phyloP scores from a whole-genome alignment of 495 filamentous ascomycete genomes.

The Aspergillus cavernicola region DNA sequence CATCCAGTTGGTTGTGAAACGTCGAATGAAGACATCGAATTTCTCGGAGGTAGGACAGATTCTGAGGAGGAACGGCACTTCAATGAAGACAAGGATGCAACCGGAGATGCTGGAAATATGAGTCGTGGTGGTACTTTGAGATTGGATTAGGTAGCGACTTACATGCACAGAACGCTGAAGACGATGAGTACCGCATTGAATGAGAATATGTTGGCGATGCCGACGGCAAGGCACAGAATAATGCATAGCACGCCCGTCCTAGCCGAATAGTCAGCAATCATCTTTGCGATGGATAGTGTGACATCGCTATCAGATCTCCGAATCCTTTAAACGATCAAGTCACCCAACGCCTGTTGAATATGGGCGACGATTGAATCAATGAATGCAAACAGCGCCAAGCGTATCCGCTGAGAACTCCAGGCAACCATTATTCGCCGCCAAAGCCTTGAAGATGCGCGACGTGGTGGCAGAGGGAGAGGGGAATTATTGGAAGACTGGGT shows the following conservation, averaged over 20 bases:
- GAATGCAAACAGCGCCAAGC: constrained; percentile 20
- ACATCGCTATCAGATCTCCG: too few species aligned
- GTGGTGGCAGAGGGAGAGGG: constrained; percentile 1
- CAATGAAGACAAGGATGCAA: constrained; percentile 91
- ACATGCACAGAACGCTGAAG: constrained; percentile 85
- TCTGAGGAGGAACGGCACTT: constrained; percentile 91
- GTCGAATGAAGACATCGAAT: constrained; percentile 89
- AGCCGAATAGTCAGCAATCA: constrained; percentile 9
- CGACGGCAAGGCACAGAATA: constrained; percentile 90
- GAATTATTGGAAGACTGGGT: neutral
- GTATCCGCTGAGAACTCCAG: constrained; percentile 12
- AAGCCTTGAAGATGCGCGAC: neutral
- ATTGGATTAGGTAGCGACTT: constrained; percentile 36
- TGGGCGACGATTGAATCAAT: neutral
- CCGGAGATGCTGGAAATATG: constrained; percentile 58
- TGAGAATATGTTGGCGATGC: constrained; percentile 86
- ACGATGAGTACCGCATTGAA: constrained; percentile 62
- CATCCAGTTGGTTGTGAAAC: constrained; percentile 93
- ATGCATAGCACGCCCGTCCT: constrained; percentile 96
- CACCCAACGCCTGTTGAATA: too few species aligned
- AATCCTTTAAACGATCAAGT: too few species aligned
- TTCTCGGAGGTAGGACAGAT: constrained; percentile 92
- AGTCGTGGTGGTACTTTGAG: constrained; percentile 5
- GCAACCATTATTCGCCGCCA: constrained; percentile 19
- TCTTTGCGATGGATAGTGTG: neutral